phyloP scores from a whole-genome alignment of 805 yeast genomes.

The Sugiyamaella marilandica region DNA sequence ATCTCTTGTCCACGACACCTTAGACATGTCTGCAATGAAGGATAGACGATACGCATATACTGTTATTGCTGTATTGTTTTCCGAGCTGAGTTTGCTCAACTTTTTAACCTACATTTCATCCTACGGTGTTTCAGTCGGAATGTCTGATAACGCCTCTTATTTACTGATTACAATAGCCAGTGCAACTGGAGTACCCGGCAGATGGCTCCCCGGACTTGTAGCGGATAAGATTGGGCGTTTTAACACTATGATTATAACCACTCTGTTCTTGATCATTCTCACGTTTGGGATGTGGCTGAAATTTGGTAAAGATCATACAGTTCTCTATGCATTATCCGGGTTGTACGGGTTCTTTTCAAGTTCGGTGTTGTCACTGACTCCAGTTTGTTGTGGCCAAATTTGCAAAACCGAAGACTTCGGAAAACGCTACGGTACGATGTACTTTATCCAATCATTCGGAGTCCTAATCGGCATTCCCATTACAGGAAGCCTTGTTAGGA shows the following conservation, averaged over 20 bases:
- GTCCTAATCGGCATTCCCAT: slow-evolving; percentile 46
- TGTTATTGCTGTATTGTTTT: slow-evolving; percentile 41
- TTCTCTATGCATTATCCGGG: slow-evolving; percentile 42
- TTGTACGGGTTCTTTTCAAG: slow-evolving; percentile 55
- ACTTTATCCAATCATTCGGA: slow-evolving; percentile 51
- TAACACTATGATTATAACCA: slow-evolving; percentile 44
- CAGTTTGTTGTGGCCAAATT: slow-evolving; percentile 56
- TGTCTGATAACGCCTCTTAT: slow-evolving; percentile 39
- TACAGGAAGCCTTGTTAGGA: slow-evolving; percentile 42
- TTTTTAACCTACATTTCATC: slow-evolving; percentile 50
- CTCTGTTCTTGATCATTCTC: slow-evolving; percentile 16
- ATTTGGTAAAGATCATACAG: slow-evolving; percentile 36
- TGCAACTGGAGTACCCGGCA: slow-evolving; percentile 39
- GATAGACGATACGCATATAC: slow-evolving; percentile 43
- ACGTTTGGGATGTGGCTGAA: slow-evolving; percentile 43
- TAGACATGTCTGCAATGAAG: slow-evolving; percentile 39
- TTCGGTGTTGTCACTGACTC: slow-evolving; percentile 52
- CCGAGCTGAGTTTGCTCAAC: slow-evolving; percentile 46
- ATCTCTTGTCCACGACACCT: background rate
- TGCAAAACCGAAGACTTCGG: slow-evolving; percentile 53
- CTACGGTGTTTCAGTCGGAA: slow-evolving; percentile 47
- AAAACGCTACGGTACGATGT: slow-evolving; percentile 52
- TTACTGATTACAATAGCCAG: slow-evolving; percentile 44
- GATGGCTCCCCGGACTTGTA: slow-evolving; percentile 42
- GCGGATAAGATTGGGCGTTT: slow-evolving; percentile 49